Percentiles rank a stretch among this genome's conserved stretches.
Conservation (phyloP, 306 rosid genomes). For the Prosopis cineraria region DNA sequence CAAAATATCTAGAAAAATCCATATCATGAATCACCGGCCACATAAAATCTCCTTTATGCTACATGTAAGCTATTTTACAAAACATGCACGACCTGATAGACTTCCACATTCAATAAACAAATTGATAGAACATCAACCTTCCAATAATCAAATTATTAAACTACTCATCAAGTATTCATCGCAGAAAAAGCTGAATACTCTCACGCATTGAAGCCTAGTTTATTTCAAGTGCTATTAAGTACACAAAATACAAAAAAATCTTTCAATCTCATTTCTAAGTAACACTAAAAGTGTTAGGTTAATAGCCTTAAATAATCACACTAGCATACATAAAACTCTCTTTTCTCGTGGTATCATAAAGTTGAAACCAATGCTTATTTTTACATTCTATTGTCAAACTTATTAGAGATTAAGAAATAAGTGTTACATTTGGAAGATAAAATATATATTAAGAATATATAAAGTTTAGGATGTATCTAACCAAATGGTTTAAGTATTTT, state of each 20-base stretch:
- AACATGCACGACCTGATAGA: too few species aligned
- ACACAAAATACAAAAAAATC: conserved; percentile 6
- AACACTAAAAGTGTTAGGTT: neutral
- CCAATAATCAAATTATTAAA: neutral
- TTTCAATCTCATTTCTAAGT: conserved; percentile 23
- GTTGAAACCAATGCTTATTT: conserved; percentile 35
- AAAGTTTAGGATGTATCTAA: too few species aligned
- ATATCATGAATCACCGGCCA: too few species aligned
- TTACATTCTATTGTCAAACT: conserved; percentile 44
- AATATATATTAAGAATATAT: too few species aligned
- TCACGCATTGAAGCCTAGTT: neutral
- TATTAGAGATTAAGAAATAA: too few species aligned
- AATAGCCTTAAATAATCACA: conserved; percentile 13
- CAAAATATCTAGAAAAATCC: too few species aligned
- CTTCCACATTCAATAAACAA: too few species aligned
- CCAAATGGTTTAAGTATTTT: too few species aligned
- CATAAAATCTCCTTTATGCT: too few species aligned
- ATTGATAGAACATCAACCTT: neutral
- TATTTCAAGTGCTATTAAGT: conserved; percentile 4
- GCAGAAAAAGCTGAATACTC: conserved; percentile 22
- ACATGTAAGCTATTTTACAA: too few species aligned
- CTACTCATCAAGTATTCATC: neutral
- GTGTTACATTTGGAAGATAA: too few species aligned
- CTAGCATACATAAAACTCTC: neutral
- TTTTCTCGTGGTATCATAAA: neutral